phyloP scores from a whole-genome alignment of 306 rosid species.

The Cotoneaster glaucophyllus region DNA sequence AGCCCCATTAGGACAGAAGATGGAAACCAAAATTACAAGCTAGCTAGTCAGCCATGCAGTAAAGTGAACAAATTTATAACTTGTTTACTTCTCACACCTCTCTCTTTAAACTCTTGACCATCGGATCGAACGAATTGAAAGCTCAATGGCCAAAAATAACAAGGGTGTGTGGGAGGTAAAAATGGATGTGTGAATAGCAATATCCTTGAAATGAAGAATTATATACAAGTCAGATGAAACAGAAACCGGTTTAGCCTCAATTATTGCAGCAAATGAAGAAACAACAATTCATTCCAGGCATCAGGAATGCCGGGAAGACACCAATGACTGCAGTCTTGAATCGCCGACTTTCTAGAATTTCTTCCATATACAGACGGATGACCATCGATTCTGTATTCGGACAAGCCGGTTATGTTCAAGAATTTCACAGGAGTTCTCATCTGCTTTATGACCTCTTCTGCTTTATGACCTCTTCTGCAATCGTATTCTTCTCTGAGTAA shows the following conservation, averaged over 20 bases:
- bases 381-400: slow-evolving; percentile 69
- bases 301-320: slow-evolving; percentile 97
- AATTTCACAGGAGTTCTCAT: too few relatives aligned
- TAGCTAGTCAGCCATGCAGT: too few relatives aligned
- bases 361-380: slow-evolving; percentile 8
- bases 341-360: neutral
- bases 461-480: slow-evolving; percentile 60
- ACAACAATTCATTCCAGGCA: slow-evolving; percentile 76
- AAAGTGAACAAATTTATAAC: too few relatives aligned
- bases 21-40: too few relatives aligned
- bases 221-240: neutral
- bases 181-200: too few relatives aligned
- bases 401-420: slow-evolving; percentile 61
- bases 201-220: neutral
- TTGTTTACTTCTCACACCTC: too few relatives aligned
- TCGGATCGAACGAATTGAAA: too few relatives aligned
- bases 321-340: slow-evolving; percentile 97
- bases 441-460: slow-evolving; percentile 36
- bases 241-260: neutral
- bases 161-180: too few relatives aligned
- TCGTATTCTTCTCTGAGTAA: slow-evolving; percentile 30
- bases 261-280: slow-evolving; percentile 43
- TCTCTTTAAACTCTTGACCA: too few relatives aligned
- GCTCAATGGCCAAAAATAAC: too few relatives aligned
- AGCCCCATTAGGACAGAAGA: too few relatives aligned